Percentiles rank a stretch among this genome's conserved stretches.
These are phyloP conservation scores for Scedosporium boydii DNA, from an alignment of 2,329 filamentous ascomycete species.

Conservation along the genomic window DNA sequence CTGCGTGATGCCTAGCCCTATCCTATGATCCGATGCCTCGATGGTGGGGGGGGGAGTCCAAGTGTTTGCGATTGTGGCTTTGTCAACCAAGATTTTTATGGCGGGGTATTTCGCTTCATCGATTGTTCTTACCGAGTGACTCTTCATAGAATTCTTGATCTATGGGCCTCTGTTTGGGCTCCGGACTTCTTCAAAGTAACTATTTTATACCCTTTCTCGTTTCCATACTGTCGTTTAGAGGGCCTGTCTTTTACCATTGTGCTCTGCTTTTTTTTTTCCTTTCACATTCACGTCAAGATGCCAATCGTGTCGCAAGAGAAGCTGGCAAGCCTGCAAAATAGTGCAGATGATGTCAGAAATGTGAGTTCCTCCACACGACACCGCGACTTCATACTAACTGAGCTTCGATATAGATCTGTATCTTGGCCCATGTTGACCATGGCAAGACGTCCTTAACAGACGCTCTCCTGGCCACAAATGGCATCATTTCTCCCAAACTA, in stretches of 20 bases:
- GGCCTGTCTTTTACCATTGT: background rate
- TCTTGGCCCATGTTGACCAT: conserved; percentile 94
- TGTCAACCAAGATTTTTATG: background rate
- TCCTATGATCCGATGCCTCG: too few species aligned
- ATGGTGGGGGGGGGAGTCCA: too few species aligned
- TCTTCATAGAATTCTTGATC: background rate
- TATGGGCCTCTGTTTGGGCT: background rate
- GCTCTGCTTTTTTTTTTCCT: conserved; percentile 9
- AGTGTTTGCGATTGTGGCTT: background rate
- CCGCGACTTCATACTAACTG: conserved; percentile 8
- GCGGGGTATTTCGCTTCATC: background rate
- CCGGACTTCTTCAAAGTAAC: background rate
- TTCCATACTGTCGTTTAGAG: background rate
- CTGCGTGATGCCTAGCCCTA: too few species aligned
- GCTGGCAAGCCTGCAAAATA: conserved; percentile 79
- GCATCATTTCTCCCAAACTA: conserved; percentile 96
- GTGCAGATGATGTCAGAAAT: conserved; percentile 85
- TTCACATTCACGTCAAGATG: conserved; percentile 46
- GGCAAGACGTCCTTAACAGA: conserved; percentile 97
- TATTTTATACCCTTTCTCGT: background rate
- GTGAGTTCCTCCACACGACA: conserved; percentile 37
- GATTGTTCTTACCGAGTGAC: background rate
- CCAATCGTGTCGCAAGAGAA: conserved; percentile 86
- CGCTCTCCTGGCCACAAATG: conserved; percentile 93
- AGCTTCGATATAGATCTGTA: conserved; percentile 61